Conservation (phyloP, 306 rosid species). For the Biancaea sappan region DNA sequence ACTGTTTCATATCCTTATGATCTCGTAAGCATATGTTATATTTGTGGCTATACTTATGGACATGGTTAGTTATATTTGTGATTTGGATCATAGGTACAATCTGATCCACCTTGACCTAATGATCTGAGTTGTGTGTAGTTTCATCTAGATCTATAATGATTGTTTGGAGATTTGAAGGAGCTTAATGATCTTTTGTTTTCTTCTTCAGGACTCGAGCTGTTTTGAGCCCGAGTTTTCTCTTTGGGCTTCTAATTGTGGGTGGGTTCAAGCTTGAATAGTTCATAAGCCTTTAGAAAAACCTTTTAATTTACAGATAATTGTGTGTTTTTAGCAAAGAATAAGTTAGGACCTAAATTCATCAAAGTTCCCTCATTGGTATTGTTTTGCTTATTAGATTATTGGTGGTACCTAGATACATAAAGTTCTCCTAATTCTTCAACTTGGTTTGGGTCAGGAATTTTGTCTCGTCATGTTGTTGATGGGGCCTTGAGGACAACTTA, state of each 20-base stretch:
- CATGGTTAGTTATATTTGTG: conserved; percentile 3
- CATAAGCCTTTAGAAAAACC: background rate
- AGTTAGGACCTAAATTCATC: background rate
- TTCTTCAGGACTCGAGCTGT: background rate
- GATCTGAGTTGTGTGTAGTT: background rate
- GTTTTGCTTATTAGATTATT: background rate
- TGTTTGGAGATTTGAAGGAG: background rate
- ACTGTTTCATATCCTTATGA: background rate
- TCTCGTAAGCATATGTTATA: background rate
- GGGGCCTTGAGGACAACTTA: no score
- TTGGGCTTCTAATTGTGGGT: background rate
- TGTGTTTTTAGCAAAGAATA: background rate
- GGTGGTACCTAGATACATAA: background rate
- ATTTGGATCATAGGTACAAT: conserved; percentile 5
- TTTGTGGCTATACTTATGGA: conserved; percentile 14
- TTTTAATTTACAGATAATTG: background rate
- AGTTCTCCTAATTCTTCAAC: background rate
- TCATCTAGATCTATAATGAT: conserved; percentile 13
- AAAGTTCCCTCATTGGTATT: background rate
- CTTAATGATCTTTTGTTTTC: conserved; percentile 15
- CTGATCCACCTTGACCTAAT: conserved; percentile 1
- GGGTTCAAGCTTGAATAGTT: background rate
- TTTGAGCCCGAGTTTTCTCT: background rate
- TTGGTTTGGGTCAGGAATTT: background rate
- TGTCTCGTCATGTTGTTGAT: background rate